Conservation (phyloP, 2,329 filamentous ascomycete species). For the Mycosphaerella arachidis region DNA sequence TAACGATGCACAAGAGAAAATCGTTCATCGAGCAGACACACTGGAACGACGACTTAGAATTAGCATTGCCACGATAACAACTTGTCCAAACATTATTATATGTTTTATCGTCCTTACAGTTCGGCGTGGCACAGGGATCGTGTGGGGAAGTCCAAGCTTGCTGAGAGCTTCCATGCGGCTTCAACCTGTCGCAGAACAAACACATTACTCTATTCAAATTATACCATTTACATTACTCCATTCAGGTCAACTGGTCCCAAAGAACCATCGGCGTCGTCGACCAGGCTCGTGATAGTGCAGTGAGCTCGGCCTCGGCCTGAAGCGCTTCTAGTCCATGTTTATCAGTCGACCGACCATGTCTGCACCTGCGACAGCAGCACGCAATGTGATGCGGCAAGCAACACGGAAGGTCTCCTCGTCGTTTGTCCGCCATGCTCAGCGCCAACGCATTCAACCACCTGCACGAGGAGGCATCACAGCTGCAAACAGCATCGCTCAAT, state of each 20-base stretch:
- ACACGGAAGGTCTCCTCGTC: neutral
- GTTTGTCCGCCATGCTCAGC: neutral
- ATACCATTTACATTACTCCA: neutral
- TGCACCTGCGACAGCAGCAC: neutral
- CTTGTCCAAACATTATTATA: too few species aligned
- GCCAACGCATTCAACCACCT: neutral
- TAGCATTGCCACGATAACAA: too few species aligned
- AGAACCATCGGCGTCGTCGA: neutral
- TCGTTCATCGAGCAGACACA: too few species aligned
- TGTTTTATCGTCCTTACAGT: neutral
- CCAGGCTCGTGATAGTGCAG: too few species aligned
- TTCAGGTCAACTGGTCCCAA: neutral
- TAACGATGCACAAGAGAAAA: too few species aligned
- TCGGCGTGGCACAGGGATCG: neutral
- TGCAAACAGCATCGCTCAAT: conserved; percentile 3
- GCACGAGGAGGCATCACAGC: neutral
- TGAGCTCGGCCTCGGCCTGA: too few species aligned
- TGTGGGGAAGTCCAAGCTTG: neutral
- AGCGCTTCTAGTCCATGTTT: too few species aligned
- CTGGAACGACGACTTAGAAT: too few species aligned
- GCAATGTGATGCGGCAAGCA: neutral
- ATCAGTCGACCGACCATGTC: neutral
- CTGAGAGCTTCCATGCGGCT: neutral
- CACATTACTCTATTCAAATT: neutral
- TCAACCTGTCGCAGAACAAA: neutral